Base-by-base conservation (phyloP, 352 stramenopile genomes). In the Globisporangium cystogenes region DNA sequence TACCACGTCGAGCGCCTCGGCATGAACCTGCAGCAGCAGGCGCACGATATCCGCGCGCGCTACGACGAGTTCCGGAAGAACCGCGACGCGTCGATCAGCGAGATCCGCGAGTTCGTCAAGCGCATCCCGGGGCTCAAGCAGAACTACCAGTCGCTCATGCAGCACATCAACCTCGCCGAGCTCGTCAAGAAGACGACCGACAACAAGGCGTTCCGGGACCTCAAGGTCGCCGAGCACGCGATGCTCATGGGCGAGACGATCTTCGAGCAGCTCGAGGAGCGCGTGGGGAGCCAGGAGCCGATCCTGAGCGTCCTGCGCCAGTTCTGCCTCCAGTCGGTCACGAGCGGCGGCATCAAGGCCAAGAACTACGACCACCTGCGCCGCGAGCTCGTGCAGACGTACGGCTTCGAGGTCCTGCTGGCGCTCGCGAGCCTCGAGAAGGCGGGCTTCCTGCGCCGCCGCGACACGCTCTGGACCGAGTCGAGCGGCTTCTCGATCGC, bases 41-140 rank as follows among this genome's bases (percentile, higher is more conserved):
- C 96, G 21, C 95, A 92, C 54, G 87, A 97, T 39, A 93, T 99
- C 44, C 83, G 90, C 31, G 88, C 98, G 56, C 87, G 84, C 10
- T 96, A 98, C 70, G 90, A 96, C 37, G 82, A 97, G 60, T 98
- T 98, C 73, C 95, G 90, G 1, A 96, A 95, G 55, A 96, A 97
- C 59, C 95, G 91, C 16, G 95, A 98, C 53, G 96, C 96, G 41
- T 98, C 95, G 49, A 95, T 99, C 62, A 95, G 84, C 14, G 95
- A 99, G 74, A 98, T 99, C 52, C 95, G 98, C 60, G 94, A 98
- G 63, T 98, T 99, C 59, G 96, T 99, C 46, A 99, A 99, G 76
- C 90, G 96, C 61, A 98, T 98, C 59, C 95, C 95, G 0, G 88
- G 88, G 12, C 69, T 97, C 18, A 96, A 95, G 46, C 82, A 96